Evolutionary conservation across 108 stramenopile genomes (phyloP), one percentile per base, ranked within the genome.

Genomic region (Parmales sp.): DNA sequence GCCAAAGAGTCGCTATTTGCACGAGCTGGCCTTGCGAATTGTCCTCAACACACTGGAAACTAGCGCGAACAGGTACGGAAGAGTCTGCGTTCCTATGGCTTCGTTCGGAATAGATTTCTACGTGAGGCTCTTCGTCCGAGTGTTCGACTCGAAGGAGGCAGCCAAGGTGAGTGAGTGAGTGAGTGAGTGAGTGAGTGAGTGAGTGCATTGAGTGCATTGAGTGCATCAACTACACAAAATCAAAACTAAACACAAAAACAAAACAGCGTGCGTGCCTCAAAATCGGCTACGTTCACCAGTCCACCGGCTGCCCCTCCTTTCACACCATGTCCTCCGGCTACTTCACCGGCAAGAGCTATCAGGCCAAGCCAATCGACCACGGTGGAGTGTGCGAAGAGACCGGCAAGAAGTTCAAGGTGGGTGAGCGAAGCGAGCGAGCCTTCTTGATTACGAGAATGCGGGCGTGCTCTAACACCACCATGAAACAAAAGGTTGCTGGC

Each of bases 51-150:
- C 86, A 34, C 66, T 98, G 0, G 88, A 92, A 26, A 69, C 78
- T 9, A 78, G 83, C 9, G 98, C 98, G 1, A 92, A 92, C 34
- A 69, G 80, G 49, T 94, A 98, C 73, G 90, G 90, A 66, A 70
- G 93, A 38, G 85, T 85, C 29, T 88, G 98, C 51, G 78, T 84
- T 64, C 98, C 98, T 7, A 76, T 96, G 18, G 80, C 97, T 64
- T 88, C 85, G 44, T 88, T 99, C 9, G 90, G 91, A 23, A 95
- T 97, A 79, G 91, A 92, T 38, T 99, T 97, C 74, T 99, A 99
- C 79, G 80, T 95, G 28, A 88, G 98, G 23, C 89, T 97, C 43
- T 99, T 99, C 84, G 93, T 98, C 1, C 91, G 94, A 70, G 89
- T 99, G 23, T 79, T 80, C 69, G 80, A 92, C 54, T 87, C 89